These are phyloP conservation scores for Cladosporium sp. DNA, from an alignment of 2,329 filamentous ascomycete genomes.

Conservation along the genomic window DNA sequence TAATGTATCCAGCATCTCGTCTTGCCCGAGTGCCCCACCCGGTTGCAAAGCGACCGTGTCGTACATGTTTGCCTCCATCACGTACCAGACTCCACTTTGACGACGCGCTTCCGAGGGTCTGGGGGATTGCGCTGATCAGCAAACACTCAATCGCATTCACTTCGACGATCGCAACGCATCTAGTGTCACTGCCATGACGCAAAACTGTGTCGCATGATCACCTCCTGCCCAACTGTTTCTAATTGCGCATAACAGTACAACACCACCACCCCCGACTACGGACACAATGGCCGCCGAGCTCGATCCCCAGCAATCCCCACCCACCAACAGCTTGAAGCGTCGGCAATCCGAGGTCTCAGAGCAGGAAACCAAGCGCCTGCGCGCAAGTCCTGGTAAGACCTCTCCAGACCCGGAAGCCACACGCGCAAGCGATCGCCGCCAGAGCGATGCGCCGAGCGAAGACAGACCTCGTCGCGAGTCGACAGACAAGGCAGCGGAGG, in stretches of 20 bases:
- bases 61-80: not conserved
- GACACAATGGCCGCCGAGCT: conserved; percentile 3
- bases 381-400: conserved; percentile 29
- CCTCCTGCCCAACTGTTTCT: not conserved
- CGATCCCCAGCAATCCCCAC: not conserved
- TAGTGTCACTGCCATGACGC: not conserved
- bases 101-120: not conserved
- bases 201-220: not conserved
- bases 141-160: not conserved
- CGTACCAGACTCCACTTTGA: not conserved
- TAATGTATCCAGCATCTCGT: too few species aligned
- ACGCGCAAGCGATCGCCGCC: not conserved
- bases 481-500: conserved; percentile 10
- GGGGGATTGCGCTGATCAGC: not conserved
- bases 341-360: conserved; percentile 21
- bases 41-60: too few species aligned
- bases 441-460: not conserved
- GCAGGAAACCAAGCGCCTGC: conserved; percentile 25
- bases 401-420: conserved; percentile 16
- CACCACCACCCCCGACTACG: not conserved
- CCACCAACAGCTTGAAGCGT: conserved; percentile 24
- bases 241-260: not conserved
- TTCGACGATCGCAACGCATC: not conserved
- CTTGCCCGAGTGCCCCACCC: too few species aligned
- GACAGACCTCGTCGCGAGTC: not conserved